Evolutionary conservation across 805 yeast species (phyloP), one percentile per base, ranked within the genome.

Genomic region (Kodamaea nitidulidarum): DNA sequence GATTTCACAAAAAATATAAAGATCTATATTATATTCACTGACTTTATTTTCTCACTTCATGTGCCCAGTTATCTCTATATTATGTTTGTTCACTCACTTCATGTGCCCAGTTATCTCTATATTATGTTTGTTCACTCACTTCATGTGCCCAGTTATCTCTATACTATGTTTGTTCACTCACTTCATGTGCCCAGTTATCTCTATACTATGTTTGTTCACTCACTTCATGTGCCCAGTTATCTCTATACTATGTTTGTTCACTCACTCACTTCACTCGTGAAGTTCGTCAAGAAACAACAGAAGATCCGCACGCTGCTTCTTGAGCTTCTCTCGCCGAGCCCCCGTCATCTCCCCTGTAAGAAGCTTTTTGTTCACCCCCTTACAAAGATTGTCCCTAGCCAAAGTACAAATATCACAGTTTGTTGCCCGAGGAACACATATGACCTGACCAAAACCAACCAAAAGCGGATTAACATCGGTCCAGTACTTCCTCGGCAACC

Each of bases 381-480:
- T 69, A 49, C 95, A 87, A 2, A 84, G 50, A 0, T 71, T 75
- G 16, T 65, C 65, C 39, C 54, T 61, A 11, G 75, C 77, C 50
- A 81, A 60, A 3, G 74, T 52, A 50, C 96, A 88, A 5, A 81
- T 47, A 51, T 82, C 90, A 60, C 96, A 88, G 44, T 83, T 70
- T 35, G 70, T 61, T 4, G 80, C 80, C 39, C 81, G 70, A 0
- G 95, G 84, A 7, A 79, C 73, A 55, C 97, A 90, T 2, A 90
- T 73, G 0, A 82, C 80, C 58, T 90, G 98, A 9, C 98, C 98
- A 67, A 88, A 90, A 3, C 98, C 97, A 7, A 90, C 98, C 5
- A 91, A 60, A 7, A 84, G 58, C 1, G 95, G 95, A 56, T 90
- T 90, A 29, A 91, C 79, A 41, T 86, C 95, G 8, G 71, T 67